These are phyloP conservation scores for Immersiella caudata DNA, from an alignment of 495 filamentous ascomycete genomes.

Conservation along the genomic window DNA sequence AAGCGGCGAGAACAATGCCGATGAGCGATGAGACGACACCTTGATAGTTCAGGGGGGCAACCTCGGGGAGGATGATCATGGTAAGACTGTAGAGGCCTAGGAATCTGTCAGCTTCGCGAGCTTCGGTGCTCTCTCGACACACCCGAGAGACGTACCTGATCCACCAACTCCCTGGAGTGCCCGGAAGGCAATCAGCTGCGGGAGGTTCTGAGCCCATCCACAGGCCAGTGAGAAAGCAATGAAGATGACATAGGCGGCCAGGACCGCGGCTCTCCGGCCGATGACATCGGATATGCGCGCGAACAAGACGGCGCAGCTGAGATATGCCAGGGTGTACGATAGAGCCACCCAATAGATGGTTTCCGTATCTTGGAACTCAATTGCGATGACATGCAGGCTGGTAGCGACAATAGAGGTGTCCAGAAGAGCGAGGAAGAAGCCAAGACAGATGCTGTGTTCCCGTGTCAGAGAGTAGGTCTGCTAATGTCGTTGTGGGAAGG, in stretches of 20 bases:
- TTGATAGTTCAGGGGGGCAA: conserved; percentile 45
- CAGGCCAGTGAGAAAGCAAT: conserved; percentile 58
- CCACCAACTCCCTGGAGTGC: conserved; percentile 51
- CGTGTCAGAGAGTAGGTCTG: neutral
- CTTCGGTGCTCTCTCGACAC: neutral
- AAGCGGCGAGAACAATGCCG: conserved; percentile 35
- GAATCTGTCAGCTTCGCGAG: neutral
- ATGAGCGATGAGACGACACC: conserved; percentile 41
- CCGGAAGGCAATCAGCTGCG: conserved; percentile 51
- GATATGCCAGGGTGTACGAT: conserved; percentile 49
- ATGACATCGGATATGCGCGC: conserved; percentile 57
- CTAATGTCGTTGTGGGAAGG: neutral
- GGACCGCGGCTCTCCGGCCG: conserved; percentile 52
- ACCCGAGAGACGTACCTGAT: conserved; percentile 33
- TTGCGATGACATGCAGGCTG: conserved; percentile 46
- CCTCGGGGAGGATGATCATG: conserved; percentile 55
- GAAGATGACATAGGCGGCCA: conserved; percentile 54
- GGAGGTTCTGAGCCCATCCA: conserved; percentile 48
- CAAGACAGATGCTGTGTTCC: conserved; percentile 3
- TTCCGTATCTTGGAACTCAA: conserved; percentile 40
- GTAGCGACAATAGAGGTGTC: conserved; percentile 54
- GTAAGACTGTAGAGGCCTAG: conserved; percentile 49
- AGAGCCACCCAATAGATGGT: conserved; percentile 52
- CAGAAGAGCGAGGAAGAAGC: conserved; percentile 26
- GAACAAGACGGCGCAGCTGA: conserved; percentile 51